Evolutionary conservation across 257 asterid species (phyloP), one percentile per base, ranked within the genome.

Genomic region (Thymus quinquecostatus): DNA sequence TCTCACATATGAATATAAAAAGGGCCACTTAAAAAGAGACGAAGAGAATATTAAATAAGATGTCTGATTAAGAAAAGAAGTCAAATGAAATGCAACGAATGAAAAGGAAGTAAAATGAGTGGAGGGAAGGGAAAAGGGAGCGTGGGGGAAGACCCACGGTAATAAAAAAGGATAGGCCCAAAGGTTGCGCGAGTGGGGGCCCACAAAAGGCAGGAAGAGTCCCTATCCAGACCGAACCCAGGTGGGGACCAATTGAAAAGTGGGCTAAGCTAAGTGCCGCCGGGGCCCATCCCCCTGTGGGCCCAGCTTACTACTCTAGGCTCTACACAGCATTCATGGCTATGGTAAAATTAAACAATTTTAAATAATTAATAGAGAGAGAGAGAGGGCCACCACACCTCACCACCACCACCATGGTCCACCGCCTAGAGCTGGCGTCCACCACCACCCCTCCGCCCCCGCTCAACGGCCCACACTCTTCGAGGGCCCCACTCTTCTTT

Each of bases 381-480:
- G 21, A 21, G 21, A 21, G 21, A 21, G 63, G 77, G 77, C 74
- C 80, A 76, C 78, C 68, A 27, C 43, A 51, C 21, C 32, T 12
- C 64, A 30, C 50, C 65, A 41, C 48, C 58, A 64, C 78, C 57
- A 45, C 75, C 73, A 43, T 60, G 80, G 80, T 73, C 80, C 80
- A 77, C 82, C 78, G 68, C 72, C 53, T 67, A 41, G 80, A 78
- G 81, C 77, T 75, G 86, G 83, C 82, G 71, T 70, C 83, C 83
- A 77, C 85, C 84, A 69, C 83, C 79, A 58, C 74, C 27, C 30
- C 49, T 47, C 74, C 77, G 13, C 61, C 80, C 28, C 50, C 62
- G 2, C 68, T 74, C 27, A 10, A 72, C 27, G 55, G 55, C 58
- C 21, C 65, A 59, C 9, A 43, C 48, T 5, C 48, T 43, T 1